Percentiles rank a stretch among this genome's conserved stretches.
Evolutionary conservation across 805 yeast species (phyloP).

Genomic region (Myxozyma melibiosi): DNA sequence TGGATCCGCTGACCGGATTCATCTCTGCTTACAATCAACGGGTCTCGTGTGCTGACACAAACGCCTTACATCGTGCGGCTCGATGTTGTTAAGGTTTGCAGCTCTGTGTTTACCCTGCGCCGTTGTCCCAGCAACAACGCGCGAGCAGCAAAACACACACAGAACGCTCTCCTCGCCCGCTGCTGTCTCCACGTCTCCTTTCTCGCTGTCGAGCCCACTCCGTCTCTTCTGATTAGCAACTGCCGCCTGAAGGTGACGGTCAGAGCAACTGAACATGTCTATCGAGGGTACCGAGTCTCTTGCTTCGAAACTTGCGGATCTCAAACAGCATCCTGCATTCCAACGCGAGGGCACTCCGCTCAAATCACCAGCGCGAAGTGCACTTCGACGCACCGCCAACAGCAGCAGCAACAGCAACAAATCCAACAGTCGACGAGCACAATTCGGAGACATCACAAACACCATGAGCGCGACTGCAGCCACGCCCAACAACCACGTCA

Average conservation of each 20-base stretch:
- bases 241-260: neutral
- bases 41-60: neutral
- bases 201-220: neutral
- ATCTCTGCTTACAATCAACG: neutral
- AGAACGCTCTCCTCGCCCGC: neutral
- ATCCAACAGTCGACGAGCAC: neutral
- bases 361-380: no score
- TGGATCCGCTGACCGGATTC: no score
- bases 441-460: conserved; percentile 7
- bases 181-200: neutral
- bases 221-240: neutral
- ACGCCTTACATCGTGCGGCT: neutral
- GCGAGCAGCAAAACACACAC: neutral
- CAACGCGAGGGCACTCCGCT: neutral
- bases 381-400: neutral
- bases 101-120: neutral
- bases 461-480: neutral
- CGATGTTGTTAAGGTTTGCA: neutral
- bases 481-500: neutral
- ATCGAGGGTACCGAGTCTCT: conserved; percentile 4
- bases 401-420: neutral
- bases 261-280: neutral
- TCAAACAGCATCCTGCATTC: conserved; percentile 6
- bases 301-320: conserved; percentile 1
- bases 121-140: conserved; percentile 5